Evolutionary conservation across 2,329 filamentous ascomycete species (phyloP).

Genomic region (Colletotrichum paranaense): DNA sequence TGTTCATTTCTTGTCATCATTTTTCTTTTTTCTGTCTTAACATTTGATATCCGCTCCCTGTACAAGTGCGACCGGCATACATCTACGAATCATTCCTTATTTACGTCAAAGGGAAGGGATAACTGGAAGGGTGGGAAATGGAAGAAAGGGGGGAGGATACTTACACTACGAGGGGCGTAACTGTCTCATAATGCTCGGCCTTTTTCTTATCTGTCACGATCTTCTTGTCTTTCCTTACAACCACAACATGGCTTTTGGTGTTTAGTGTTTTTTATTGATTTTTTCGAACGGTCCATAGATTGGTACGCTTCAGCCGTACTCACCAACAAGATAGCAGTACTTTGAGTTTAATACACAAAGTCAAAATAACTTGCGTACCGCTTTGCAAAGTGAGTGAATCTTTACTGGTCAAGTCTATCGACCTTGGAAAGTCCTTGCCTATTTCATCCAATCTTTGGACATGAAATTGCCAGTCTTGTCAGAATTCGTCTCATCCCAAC

Average conservation of each 20-base stretch:
- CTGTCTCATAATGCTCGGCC: constrained; percentile 28
- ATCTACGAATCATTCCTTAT: constrained; percentile 34
- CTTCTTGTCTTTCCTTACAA: constrained; percentile 24
- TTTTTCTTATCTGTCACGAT: constrained; percentile 26
- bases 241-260: constrained; percentile 30
- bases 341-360: constrained; percentile 30
- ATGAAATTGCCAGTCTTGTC: not conserved
- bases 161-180: constrained; percentile 14
- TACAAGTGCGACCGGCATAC: constrained; percentile 24
- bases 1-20: constrained; percentile 24
- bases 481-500: not conserved
- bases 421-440: not conserved
- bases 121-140: not conserved
- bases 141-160: not conserved
- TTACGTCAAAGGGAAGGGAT: not conserved
- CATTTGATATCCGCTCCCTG: constrained; percentile 36
- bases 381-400: not conserved
- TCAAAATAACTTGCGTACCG: not conserved
- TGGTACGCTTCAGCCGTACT: constrained; percentile 32
- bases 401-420: no score
- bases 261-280: constrained; percentile 6
- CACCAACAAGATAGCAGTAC: constrained; percentile 27
- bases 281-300: constrained; percentile 30
- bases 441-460: not conserved
- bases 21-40: constrained; percentile 28